phyloP scores from a whole-genome alignment of 2,329 filamentous ascomycete genomes.

The Chrysoporthe austroafricana region DNA sequence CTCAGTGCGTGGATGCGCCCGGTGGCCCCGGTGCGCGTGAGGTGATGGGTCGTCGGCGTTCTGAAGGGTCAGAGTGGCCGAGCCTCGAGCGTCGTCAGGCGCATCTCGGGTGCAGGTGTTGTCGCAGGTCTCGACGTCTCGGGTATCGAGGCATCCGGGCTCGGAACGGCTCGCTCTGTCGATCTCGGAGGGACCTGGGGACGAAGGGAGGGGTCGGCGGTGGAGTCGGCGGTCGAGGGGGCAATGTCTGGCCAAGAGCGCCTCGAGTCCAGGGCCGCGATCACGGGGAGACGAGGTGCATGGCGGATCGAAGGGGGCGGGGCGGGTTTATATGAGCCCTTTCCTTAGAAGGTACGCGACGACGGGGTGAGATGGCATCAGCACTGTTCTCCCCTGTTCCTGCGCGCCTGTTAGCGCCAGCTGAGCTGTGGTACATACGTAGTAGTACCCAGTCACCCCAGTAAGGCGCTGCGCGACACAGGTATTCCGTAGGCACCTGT shows the following conservation, averaged over 20 bases:
- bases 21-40: background rate
- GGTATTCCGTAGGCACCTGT: too few species aligned
- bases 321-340: background rate
- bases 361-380: background rate
- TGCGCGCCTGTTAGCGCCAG: background rate
- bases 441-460: too few species aligned
- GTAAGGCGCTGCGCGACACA: too few species aligned
- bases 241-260: background rate
- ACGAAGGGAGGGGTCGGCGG: background rate
- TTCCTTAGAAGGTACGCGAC: background rate
- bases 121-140: background rate
- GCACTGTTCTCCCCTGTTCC: background rate
- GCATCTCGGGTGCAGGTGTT: constrained; percentile 1
- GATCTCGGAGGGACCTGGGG: background rate
- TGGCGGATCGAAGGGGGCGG: background rate
- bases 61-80: constrained; percentile 1
- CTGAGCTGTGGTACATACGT: background rate
- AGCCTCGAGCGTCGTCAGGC: background rate
- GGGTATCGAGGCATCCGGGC: constrained; percentile 3
- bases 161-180: background rate
- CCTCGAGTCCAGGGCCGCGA: background rate
- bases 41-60: background rate
- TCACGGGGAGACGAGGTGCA: background rate
- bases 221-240: background rate
- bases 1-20: background rate